Base-by-base conservation (phyloP, 192 early-diverging fungal species). In the Chytriomyces hyalinus region DNA sequence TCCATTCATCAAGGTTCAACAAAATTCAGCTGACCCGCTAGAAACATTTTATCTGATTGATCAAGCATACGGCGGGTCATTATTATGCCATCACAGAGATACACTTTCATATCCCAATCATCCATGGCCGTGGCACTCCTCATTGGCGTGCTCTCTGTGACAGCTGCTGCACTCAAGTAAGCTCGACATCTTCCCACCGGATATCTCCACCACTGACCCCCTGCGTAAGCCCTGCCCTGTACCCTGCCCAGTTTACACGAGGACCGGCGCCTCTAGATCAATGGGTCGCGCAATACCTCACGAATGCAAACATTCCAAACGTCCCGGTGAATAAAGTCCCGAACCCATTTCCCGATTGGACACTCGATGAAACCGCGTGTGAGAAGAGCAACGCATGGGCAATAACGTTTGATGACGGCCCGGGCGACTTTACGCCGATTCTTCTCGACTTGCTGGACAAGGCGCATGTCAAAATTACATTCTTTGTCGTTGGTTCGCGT, bases 401-500 rank as follows among this genome's bases (percentile, higher is more conserved):
- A 24, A 64, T 75, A 9, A 63, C 73, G 1, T 83, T 62, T 65
- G 84, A 85, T 76, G 84, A 86, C 64, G 82, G 83, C 10, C 89
- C 89, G 11, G 82, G 87, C 43, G 43, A 65, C 9, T 83, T 80
- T 73, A 92, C 91, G 2, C 67, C 77, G 20, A 76, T 65, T 9
- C 61, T 93, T 15, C 77, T 93, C 7, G 86, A 89, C 70, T 68
- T 80, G 0, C 80, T 93, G 5, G 80, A 87, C 20, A 48, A 80
- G 59, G 73, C 79, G 17, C 65, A 82, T 57, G 73, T 92, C 53
- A 92, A 92, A 77, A 92, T 84, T 6, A 93, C 92, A 6, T 93
- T 93, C 78, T 93, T 91, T 77, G 85, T 93, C 11, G 84, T 87
- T 49, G 92, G 92, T 5, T 61, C 80, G 36, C 80, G 86, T 57